Conservation (phyloP, 202 grass and related monocot genomes). For the Digitaria exilis region DNA sequence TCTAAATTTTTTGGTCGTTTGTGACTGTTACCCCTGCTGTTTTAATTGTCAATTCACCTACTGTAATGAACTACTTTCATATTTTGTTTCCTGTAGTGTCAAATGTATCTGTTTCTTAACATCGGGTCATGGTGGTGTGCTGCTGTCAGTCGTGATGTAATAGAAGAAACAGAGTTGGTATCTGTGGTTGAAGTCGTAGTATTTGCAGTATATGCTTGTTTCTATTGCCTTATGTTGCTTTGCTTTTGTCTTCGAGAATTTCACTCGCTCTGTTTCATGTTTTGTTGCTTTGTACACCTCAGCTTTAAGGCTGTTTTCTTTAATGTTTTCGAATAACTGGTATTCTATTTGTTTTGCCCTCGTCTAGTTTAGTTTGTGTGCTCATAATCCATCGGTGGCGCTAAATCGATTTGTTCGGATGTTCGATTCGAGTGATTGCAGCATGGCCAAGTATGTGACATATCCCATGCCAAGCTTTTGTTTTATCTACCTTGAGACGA, state of each 20-base stretch:
- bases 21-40: background rate
- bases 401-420: too few relatives aligned
- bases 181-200: background rate
- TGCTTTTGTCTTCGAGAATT: background rate
- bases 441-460: too few relatives aligned
- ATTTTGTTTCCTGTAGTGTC: background rate
- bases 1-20: slow-evolving; percentile 35
- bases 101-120: background rate
- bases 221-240: background rate
- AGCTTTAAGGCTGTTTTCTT: too few relatives aligned
- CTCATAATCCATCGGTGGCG: too few relatives aligned
- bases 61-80: background rate
- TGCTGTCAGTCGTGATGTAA: background rate
- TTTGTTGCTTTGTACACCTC: background rate
- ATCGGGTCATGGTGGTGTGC: background rate
- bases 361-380: too few relatives aligned
- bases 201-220: background rate
- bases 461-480: too few relatives aligned
- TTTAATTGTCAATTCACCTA: background rate
- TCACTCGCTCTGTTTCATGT: background rate
- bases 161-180: background rate
- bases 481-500: too few relatives aligned
- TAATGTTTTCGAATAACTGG: too few relatives aligned
- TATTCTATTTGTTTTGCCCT: too few relatives aligned
- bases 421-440: too few relatives aligned